phyloP scores from a whole-genome alignment of 2,329 filamentous ascomycete genomes.

The Emergomyces orientalis region DNA sequence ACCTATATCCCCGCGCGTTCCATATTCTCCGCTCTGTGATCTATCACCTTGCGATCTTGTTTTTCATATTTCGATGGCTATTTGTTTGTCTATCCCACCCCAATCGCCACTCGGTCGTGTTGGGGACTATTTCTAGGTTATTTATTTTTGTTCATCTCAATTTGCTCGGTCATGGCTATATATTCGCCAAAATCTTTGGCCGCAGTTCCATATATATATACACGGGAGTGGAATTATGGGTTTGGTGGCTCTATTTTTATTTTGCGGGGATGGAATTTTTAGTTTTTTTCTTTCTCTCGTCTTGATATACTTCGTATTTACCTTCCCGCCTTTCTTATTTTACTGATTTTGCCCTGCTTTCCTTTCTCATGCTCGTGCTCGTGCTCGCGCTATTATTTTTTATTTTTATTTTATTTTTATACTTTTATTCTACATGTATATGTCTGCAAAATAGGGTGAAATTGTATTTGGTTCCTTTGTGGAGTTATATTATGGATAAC shows the following conservation, averaged over 20 bases:
- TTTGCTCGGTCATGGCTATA: too few relatives aligned
- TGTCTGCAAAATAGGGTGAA: background rate
- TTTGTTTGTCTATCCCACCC: too few relatives aligned
- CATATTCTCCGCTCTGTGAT: too few relatives aligned
- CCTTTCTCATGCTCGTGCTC: background rate
- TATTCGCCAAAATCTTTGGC: too few relatives aligned
- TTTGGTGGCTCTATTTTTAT: background rate
- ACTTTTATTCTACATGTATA: background rate
- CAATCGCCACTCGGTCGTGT: too few relatives aligned
- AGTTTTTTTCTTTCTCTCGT: background rate
- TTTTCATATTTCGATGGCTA: too few relatives aligned
- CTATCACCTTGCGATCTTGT: too few relatives aligned
- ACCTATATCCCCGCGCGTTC: too few relatives aligned
- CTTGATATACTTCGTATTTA: background rate
- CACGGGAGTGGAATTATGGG: background rate
- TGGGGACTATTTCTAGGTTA: too few relatives aligned
- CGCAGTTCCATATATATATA: background rate
- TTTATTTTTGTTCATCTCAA: too few relatives aligned
- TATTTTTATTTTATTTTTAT: background rate
- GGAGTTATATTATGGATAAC: background rate
- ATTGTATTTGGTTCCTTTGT: background rate
- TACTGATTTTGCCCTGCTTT: background rate
- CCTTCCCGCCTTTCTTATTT: background rate
- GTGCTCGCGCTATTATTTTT: background rate
- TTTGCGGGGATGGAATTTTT: background rate